Conservation (phyloP, 192 early-diverging fungal species). For the Dissophora ornata region DNA sequence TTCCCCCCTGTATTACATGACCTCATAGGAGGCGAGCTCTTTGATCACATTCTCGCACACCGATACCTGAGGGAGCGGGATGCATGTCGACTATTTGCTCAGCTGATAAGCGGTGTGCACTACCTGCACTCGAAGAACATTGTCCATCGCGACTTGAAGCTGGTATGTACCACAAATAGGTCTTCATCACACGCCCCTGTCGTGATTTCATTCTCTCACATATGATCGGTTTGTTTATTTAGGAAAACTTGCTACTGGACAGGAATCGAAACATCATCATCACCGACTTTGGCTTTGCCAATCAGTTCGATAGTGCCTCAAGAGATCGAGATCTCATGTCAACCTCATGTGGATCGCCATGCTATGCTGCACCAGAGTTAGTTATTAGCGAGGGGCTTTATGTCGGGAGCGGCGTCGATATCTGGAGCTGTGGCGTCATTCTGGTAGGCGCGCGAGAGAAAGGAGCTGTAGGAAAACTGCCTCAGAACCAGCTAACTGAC, state of each 20-base stretch:
- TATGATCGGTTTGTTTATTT: conserved; percentile 11
- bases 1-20: background rate
- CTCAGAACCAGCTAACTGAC: too few species aligned
- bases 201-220: background rate
- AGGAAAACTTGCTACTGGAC: conserved; percentile 97
- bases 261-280: conserved; percentile 92
- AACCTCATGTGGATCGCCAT: conserved; percentile 97
- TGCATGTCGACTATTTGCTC: conserved; percentile 91
- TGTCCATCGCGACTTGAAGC: conserved; percentile 96
- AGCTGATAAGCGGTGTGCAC: conserved; percentile 91
- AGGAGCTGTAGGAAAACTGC: too few species aligned
- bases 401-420: conserved; percentile 95
- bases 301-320: conserved; percentile 78
- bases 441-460: conserved; percentile 60
- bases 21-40: conserved; percentile 87
- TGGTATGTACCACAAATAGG: conserved; percentile 66
- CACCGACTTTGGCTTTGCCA: conserved; percentile 99
- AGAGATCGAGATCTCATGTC: conserved; percentile 87
- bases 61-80: conserved; percentile 93
- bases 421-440: conserved; percentile 99
- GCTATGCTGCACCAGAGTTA: conserved; percentile 98
- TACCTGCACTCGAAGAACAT: conserved; percentile 95
- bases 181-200: background rate
- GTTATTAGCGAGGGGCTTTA: conserved; percentile 97
- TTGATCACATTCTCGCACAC: conserved; percentile 97